phyloP scores from a whole-genome alignment of 2,329 filamentous ascomycete genomes.

The Lecanoromycetidae sp. region DNA sequence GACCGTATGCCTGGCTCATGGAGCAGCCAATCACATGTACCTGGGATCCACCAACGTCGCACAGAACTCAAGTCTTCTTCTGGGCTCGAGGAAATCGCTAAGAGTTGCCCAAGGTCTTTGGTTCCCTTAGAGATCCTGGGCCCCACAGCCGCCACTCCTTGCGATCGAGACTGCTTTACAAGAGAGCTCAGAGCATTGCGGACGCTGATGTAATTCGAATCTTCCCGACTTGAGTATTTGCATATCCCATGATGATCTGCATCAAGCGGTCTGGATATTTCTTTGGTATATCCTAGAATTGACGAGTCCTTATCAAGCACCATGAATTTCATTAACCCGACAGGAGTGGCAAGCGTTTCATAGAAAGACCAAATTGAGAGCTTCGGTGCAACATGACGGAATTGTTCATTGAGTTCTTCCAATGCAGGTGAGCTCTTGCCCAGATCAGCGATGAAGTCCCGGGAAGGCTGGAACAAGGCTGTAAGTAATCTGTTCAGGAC shows the following conservation, averaged over 20 bases:
- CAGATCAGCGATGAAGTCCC: conserved; percentile 17
- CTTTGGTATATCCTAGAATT: conserved; percentile 21
- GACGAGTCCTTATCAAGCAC: conserved; percentile 22
- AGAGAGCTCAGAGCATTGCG: conserved; percentile 17
- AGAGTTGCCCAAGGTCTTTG: conserved; percentile 9
- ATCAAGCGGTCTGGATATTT: conserved; percentile 19
- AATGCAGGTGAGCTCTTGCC: conserved; percentile 14
- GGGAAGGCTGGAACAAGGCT: neutral
- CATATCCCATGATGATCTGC: conserved; percentile 26
- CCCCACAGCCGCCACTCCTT: neutral
- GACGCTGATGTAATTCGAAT: conserved; percentile 22
- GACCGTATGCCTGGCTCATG: conserved; percentile 2
- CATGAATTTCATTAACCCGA: conserved; percentile 14
- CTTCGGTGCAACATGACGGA: conserved; percentile 16
- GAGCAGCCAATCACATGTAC: conserved; percentile 21
- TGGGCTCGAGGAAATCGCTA: conserved; percentile 11
- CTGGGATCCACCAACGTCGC: conserved; percentile 15
- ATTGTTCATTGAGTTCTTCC: conserved; percentile 18
- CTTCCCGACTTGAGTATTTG: conserved; percentile 22
- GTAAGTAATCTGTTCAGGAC: conserved; percentile 3
- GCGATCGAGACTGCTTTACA: conserved; percentile 5
- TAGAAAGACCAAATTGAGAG: conserved; percentile 18
- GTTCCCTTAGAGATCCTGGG: no score
- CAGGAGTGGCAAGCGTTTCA: conserved; percentile 14
- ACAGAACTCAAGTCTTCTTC: conserved; percentile 19